Evolutionary conservation across 1,284 basidiomycete species (phyloP).

Genomic region (Puccinia brachypodii): DNA sequence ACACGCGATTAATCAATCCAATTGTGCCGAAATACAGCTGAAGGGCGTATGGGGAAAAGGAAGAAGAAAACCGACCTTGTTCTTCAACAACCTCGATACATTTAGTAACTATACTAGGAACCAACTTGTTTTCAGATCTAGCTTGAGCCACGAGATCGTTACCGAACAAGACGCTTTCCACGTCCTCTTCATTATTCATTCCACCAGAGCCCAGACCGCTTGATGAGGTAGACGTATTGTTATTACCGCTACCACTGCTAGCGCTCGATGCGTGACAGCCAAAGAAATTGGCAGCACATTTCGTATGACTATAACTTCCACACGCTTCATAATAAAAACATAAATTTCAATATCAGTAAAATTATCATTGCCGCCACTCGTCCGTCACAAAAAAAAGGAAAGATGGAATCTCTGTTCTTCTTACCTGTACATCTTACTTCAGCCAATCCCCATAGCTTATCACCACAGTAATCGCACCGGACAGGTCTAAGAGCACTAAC

Average conservation of each 20-base stretch:
- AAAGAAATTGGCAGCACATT: slow-evolving; percentile 45
- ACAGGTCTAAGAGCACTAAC: slow-evolving; percentile 83
- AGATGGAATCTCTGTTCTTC: too few species aligned
- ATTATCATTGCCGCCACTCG: too few species aligned
- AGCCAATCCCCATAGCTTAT: slow-evolving; percentile 98
- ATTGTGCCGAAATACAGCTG: neutral
- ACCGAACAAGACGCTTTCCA: slow-evolving; percentile 79
- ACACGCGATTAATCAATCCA: neutral
- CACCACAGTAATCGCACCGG: slow-evolving; percentile 89
- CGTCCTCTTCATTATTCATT: neutral
- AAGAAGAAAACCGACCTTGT: slow-evolving; percentile 64
- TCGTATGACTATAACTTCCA: slow-evolving; percentile 43
- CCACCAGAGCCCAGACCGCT: neutral
- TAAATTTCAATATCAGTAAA: too few species aligned
- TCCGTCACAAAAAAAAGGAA: neutral
- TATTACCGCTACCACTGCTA: neutral
- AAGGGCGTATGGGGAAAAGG: neutral
- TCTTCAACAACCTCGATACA: slow-evolving; percentile 89
- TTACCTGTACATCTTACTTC: slow-evolving; percentile 70
- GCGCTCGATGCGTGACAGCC: slow-evolving; percentile 22
- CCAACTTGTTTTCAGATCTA: slow-evolving; percentile 67
- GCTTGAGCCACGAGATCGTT: slow-evolving; percentile 81
- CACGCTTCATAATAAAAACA: neutral
- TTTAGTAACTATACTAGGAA: slow-evolving; percentile 90
- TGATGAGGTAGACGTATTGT: neutral